A percentile compares a stretch with the other conserved stretches of the same genome.
Conservation (phyloP, 2,329 filamentous ascomycete species). For the Diaporthe sp. region DNA sequence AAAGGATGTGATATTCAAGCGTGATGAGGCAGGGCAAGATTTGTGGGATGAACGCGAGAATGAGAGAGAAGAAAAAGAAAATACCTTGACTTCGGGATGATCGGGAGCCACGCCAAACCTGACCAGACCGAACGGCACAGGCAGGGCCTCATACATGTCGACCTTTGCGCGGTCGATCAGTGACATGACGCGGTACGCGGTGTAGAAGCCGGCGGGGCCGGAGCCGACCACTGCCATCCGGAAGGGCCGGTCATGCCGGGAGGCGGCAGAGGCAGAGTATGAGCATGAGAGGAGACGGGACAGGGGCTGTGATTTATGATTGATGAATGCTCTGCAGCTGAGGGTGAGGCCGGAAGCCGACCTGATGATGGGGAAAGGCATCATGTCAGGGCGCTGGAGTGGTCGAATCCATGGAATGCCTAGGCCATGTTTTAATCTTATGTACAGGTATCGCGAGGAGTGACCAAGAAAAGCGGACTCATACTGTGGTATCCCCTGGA, state of each 20-base stretch:
- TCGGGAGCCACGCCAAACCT: slow-evolving; percentile 97
- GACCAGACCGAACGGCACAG: slow-evolving; percentile 92
- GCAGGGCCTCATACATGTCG: slow-evolving; percentile 97
- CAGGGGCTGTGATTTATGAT: neutral
- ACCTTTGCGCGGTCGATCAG: slow-evolving; percentile 79
- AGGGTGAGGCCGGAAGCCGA: slow-evolving; percentile 8
- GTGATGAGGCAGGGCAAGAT: neutral
- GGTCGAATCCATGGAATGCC: neutral
- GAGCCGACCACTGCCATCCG: slow-evolving; percentile 92
- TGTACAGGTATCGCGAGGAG: neutral
- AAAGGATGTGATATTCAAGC: too few species aligned
- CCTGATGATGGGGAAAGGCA: slow-evolving; percentile 28
- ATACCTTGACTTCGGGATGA: slow-evolving; percentile 96
- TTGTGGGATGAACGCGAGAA: neutral
- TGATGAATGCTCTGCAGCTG: neutral
- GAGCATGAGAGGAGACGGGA: slow-evolving; percentile 16
- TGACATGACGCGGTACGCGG: slow-evolving; percentile 85
- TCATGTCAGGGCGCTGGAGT: slow-evolving; percentile 24
- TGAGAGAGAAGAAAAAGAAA: neutral
- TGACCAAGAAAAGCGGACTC: slow-evolving; percentile 5
- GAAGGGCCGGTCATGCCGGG: slow-evolving; percentile 64
- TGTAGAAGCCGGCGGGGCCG: slow-evolving; percentile 96
- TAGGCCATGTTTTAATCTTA: neutral
- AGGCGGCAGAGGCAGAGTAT: slow-evolving; percentile 34
- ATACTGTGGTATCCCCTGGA: too few species aligned